These are phyloP conservation scores for Saitozyma sp. DNA, from an alignment of 768 basidiomycete species.

Conservation along the genomic window DNA sequence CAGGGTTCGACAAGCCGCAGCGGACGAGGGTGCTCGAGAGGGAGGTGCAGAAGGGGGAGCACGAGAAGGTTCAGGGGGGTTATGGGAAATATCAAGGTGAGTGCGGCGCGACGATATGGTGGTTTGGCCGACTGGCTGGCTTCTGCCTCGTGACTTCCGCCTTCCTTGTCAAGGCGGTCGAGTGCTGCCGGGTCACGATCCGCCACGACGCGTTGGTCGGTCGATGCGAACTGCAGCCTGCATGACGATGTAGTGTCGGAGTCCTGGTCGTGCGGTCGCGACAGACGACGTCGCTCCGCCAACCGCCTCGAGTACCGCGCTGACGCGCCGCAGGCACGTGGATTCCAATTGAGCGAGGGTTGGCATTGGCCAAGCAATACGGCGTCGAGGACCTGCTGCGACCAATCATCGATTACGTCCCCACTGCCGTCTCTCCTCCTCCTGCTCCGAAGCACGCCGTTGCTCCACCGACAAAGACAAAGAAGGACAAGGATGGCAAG, in stretches of 20 bases:
- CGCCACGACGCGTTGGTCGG: too few relatives aligned
- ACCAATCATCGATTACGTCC: conserved; percentile 91
- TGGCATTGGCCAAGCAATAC: conserved; percentile 84
- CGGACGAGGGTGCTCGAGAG: conserved; percentile 94
- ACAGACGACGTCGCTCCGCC: too few relatives aligned
- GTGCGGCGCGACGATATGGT: conserved; percentile 28
- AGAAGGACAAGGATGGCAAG: conserved; percentile 47
- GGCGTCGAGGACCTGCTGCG: conserved; percentile 82
- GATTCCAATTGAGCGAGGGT: conserved; percentile 91
- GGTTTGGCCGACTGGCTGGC: neutral
- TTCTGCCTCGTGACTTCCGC: neutral
- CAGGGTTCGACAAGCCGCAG: conserved; percentile 98
- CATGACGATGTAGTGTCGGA: too few relatives aligned
- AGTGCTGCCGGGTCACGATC: too few relatives aligned
- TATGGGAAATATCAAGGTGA: conserved; percentile 99
- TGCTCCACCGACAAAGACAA: conserved; percentile 59
- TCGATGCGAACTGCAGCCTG: too few relatives aligned
- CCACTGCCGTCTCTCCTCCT: conserved; percentile 75
- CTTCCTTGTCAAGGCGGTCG: too few relatives aligned
- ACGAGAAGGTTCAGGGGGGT: conserved; percentile 98
- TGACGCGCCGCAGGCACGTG: conserved; percentile 72
- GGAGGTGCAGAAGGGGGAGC: conserved; percentile 97
- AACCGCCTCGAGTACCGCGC: neutral
- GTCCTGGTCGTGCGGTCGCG: too few relatives aligned
- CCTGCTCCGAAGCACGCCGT: conserved; percentile 95